Evolutionary conservation across 176 grass and related monocot genomes (phyloP).

Genomic region (Ananas comosus): DNA sequence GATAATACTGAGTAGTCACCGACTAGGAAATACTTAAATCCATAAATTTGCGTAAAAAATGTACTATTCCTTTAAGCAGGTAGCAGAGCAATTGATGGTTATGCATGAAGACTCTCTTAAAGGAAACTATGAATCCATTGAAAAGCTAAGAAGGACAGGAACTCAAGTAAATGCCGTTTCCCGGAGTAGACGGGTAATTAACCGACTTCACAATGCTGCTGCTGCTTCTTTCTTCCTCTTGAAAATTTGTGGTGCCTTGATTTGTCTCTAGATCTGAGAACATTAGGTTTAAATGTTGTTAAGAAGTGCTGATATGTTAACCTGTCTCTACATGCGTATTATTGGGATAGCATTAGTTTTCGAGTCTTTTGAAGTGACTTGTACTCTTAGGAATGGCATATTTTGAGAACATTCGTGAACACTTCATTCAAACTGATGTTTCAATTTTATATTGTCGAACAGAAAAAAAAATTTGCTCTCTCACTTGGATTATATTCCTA

Average conservation of each 20-base stretch:
- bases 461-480: too few relatives aligned
- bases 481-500: too few relatives aligned
- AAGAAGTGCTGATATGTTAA: not conserved
- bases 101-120: constrained; percentile 80
- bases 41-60: not conserved
- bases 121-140: constrained; percentile 48
- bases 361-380: not conserved
- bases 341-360: not conserved
- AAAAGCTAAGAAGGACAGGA: constrained; percentile 42
- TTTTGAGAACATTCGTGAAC: too few relatives aligned
- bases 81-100: constrained; percentile 68
- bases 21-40: not conserved
- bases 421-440: too few relatives aligned
- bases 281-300: not conserved
- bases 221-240: not conserved
- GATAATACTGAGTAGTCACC: not conserved
- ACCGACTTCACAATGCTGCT: not conserved
- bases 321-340: not conserved
- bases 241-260: not conserved
- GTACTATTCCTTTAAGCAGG: constrained; percentile 15
- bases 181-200: constrained; percentile 49
- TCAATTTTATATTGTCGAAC: too few relatives aligned
- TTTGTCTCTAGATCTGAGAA: not conserved
- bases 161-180: constrained; percentile 46
- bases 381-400: not conserved